A percentile compares a stretch with the other conserved stretches of the same genome.
These are phyloP conservation scores for Trichoderma koningiopsis DNA, from an alignment of 2,329 filamentous ascomycete species.

Conservation along the genomic window DNA sequence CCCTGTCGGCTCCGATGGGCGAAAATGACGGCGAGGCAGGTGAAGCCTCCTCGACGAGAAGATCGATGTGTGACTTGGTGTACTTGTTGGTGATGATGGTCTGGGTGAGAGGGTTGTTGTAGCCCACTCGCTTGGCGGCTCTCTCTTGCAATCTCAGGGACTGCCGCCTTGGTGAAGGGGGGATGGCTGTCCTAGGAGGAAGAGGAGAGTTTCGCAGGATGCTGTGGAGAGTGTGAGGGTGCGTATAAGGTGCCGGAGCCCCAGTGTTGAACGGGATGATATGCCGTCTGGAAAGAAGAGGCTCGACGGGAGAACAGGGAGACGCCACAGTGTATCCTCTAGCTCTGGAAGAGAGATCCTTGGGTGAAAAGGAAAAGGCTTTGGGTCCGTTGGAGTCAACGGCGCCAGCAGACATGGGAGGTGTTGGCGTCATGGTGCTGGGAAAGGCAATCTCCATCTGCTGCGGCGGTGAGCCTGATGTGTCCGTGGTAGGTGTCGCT, in stretches of 20 bases:
- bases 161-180: constrained; percentile 57
- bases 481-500: constrained; percentile 57
- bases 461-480: constrained; percentile 51
- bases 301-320: constrained; percentile 27
- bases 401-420: constrained; percentile 57
- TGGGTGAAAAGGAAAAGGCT: constrained; percentile 44
- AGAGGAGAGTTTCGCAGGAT: constrained; percentile 69
- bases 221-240: constrained; percentile 61
- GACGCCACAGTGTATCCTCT: neutral
- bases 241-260: constrained; percentile 56
- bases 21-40: constrained; percentile 45
- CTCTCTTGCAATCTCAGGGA: constrained; percentile 58
- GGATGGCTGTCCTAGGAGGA: constrained; percentile 53
- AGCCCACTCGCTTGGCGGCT: constrained; percentile 59
- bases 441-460: constrained; percentile 52
- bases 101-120: constrained; percentile 63
- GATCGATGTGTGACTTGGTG: constrained; percentile 63
- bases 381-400: constrained; percentile 52
- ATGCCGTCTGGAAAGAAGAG: constrained; percentile 26
- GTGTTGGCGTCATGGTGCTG: constrained; percentile 61
- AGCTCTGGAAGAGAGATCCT: constrained; percentile 33
- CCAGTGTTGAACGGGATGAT: constrained; percentile 24
- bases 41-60: constrained; percentile 60
- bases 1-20: constrained; percentile 42
- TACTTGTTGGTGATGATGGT: constrained; percentile 66